Percentiles rank a stretch among this genome's conserved stretches.
Conservation (phyloP, 306 rosid species). For the Cicer bijugum region DNA sequence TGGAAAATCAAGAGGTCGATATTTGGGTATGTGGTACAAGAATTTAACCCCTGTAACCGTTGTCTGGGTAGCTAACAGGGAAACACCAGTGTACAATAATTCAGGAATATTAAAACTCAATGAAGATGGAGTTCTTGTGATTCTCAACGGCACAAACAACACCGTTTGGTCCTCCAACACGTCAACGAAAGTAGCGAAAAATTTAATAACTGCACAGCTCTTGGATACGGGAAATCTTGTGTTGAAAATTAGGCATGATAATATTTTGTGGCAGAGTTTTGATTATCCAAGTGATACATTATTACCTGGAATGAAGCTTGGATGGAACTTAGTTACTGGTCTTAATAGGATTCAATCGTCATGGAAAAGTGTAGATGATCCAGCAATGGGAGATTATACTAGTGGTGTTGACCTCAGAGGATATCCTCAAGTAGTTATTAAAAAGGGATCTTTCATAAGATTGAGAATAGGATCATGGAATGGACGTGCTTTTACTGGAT, state of each 20-base stretch:
- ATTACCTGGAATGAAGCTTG: constrained; percentile 42
- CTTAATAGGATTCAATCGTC: constrained; percentile 26
- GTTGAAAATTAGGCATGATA: neutral
- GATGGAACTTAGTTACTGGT: constrained; percentile 35
- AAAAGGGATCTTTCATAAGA: neutral
- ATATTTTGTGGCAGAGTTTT: constrained; percentile 45
- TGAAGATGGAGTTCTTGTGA: constrained; percentile 28
- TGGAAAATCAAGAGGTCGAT: neutral
- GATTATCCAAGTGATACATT: constrained; percentile 41
- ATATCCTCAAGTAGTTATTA: neutral
- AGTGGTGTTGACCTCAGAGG: neutral
- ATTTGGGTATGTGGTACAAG: neutral
- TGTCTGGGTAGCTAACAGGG: neutral
- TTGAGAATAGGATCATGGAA: constrained; percentile 40
- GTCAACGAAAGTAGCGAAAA: neutral
- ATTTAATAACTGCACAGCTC: constrained; percentile 32
- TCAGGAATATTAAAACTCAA: constrained; percentile 6
- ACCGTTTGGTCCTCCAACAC: constrained; percentile 32
- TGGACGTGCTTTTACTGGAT: constrained; percentile 12
- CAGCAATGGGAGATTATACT: constrained; percentile 16
- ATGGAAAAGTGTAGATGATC: constrained; percentile 46
- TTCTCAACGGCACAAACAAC: constrained; percentile 16
- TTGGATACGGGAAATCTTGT: constrained; percentile 49
- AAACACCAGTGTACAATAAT: neutral
- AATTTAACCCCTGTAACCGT: neutral